Evolutionary conservation across 2,329 filamentous ascomycete species (phyloP), one percentile per base, ranked within the genome.

Genomic region (Colletotrichum sp.): DNA sequence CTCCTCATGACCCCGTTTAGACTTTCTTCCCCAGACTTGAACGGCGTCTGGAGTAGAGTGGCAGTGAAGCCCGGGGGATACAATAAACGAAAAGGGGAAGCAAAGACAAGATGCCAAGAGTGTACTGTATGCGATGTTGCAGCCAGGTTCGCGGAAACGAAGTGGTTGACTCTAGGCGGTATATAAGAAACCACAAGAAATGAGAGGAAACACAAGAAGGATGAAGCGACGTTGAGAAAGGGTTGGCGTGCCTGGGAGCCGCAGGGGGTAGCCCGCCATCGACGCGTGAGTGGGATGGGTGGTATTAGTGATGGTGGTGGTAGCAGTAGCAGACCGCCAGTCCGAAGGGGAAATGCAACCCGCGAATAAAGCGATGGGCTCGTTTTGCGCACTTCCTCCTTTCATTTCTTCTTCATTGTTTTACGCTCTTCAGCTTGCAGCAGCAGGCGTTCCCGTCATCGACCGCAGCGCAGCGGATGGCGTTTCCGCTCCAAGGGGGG

Each of bases 41-140:
- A 18, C 55, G 67, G 67, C 36, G 60, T 71, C 67, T 66, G 72
- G 36, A 66, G 27, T 71, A 39, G 2, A 74, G 72, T 34, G 16
- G 58, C 28, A 15, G 55, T 52, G 12, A 27, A 36, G 58, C 3
- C 16, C 9, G 18, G 9, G 16, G 32, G 36, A 30, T 30, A 25
- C 27, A n/a, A 30, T 22, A n/a, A 18, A 56, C 39, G 28, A 16
- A 62, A 62, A 27, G 13, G 30, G 67, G 36, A n/a, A 61, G 52
- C 22, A 18, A 32, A 66, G 61, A 75, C 61, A 62, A 67, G 68
- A 75, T 75, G 68, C 68, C 61, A 71, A 71, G 72, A 39, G 32
- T 3, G 16, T 64, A 22, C 16, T 27, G 28, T 15, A 43, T 16
- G 58, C 27, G n/a, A 9, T 30, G 55, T 62, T 71, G 68, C 68